phyloP scores from a whole-genome alignment of 192 early-diverging fungal genomes.

The Entrophospora sp. region DNA sequence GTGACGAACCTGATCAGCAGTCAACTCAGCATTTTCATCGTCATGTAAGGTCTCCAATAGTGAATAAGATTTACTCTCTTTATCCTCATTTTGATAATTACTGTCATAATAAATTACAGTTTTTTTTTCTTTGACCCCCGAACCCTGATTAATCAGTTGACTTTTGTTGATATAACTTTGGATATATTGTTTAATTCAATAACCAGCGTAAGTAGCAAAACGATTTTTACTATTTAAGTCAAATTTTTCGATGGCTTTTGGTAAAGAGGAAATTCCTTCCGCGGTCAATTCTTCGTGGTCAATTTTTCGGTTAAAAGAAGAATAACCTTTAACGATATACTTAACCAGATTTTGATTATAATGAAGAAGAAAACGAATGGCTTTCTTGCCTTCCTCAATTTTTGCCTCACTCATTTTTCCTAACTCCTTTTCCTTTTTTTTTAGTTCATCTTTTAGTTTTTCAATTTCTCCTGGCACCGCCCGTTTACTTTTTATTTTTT shows the following conservation, averaged over 20 bases:
- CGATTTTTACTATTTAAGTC: neutral
- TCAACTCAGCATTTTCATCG: slow-evolving; percentile 8
- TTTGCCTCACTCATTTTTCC: neutral
- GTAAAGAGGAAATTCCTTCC: slow-evolving; percentile 3
- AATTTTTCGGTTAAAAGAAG: neutral
- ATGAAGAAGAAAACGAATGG: neutral
- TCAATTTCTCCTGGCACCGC: neutral
- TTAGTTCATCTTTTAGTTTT: neutral
- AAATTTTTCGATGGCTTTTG: slow-evolving; percentile 1
- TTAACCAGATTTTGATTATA: slow-evolving; percentile 1
- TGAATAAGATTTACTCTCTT: slow-evolving; percentile 4
- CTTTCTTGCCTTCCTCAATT: neutral
- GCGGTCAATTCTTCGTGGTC: neutral
- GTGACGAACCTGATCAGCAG: neutral
- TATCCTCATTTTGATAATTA: slow-evolving; percentile 8
- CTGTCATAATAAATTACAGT: slow-evolving; percentile 5
- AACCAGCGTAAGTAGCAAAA: slow-evolving; percentile 4
- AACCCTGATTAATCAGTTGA: slow-evolving; percentile 2
- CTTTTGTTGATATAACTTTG: slow-evolving; percentile 4
- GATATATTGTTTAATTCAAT: slow-evolving; percentile 10
- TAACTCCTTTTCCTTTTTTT: neutral
- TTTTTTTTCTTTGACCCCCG: neutral
- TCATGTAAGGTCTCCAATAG: neutral
- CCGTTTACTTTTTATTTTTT: neutral
- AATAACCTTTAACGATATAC: slow-evolving; percentile 1